phyloP scores from a whole-genome alignment of 2,329 filamentous ascomycete species.

The Chaetomium sp. region DNA sequence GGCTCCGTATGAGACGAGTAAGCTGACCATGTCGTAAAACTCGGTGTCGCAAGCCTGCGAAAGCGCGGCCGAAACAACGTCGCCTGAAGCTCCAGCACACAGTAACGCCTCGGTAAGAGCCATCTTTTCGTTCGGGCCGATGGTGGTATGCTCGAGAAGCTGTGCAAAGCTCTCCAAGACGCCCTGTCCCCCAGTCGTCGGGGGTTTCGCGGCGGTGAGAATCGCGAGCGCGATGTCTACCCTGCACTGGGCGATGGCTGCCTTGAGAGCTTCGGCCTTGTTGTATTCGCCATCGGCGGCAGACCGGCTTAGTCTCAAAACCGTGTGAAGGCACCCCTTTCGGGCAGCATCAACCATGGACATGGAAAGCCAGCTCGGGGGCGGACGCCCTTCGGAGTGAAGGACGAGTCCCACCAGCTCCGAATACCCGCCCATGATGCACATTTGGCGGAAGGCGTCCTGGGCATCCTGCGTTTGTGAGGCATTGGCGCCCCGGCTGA shows the following conservation, averaged over 20 bases:
- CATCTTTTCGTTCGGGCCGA: conserved; percentile 53
- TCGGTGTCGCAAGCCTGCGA: conserved; percentile 52
- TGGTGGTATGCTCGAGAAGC: conserved; percentile 49
- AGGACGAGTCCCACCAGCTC: conserved; percentile 53
- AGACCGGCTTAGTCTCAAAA: conserved; percentile 54
- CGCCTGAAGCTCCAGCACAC: conserved; percentile 59
- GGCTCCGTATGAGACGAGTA: conserved; percentile 57
- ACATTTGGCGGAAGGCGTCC: conserved; percentile 57
- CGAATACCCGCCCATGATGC: conserved; percentile 48
- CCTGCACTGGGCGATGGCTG: conserved; percentile 52
- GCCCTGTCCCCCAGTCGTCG: conserved; percentile 44
- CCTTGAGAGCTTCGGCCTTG: conserved; percentile 54
- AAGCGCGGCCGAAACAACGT: conserved; percentile 51
- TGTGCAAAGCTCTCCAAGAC: conserved; percentile 55
- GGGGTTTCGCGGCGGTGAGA: conserved; percentile 55
- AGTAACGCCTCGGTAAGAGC: conserved; percentile 58
- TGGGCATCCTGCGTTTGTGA: conserved; percentile 53
- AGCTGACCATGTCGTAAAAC: conserved; percentile 56
- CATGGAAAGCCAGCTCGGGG: conserved; percentile 49
- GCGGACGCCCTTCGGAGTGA: conserved; percentile 52
- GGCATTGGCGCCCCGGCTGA: conserved; percentile 54
- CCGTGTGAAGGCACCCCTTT: conserved; percentile 54
- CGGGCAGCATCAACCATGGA: conserved; percentile 55
- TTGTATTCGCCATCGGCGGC: conserved; percentile 57
- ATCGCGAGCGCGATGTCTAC: conserved; percentile 59